A percentile compares a stretch with the other conserved stretches of the same genome.
These are phyloP conservation scores for Alopecurus myosuroides DNA, from an alignment of 176 grass and related monocot genomes.

Conservation along the genomic window DNA sequence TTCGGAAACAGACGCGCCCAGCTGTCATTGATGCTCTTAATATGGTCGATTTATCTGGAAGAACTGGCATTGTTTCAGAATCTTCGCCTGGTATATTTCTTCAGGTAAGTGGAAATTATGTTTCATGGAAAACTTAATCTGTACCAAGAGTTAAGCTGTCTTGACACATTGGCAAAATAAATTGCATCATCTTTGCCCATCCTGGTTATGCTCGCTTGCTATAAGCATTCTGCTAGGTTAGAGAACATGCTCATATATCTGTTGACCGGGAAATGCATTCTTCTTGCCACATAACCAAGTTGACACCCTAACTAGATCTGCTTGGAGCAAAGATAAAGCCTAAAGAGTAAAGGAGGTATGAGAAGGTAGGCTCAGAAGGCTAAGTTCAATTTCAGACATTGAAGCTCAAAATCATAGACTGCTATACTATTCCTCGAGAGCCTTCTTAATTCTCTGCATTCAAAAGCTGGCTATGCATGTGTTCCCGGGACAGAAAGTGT, in stretches of 20 bases:
- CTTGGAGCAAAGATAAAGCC: background rate
- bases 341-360: background rate
- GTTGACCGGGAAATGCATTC: constrained; percentile 4
- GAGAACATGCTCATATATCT: background rate
- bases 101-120: constrained; percentile 58
- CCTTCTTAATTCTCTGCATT: background rate
- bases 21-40: constrained; percentile 73
- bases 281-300: background rate
- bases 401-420: background rate
- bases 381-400: background rate
- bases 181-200: constrained; percentile 8
- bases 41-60: constrained; percentile 76
- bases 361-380: background rate
- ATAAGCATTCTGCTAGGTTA: background rate
- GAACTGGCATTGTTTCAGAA: constrained; percentile 77
- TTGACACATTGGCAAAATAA: background rate
- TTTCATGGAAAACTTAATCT: background rate
- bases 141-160: background rate
- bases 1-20: constrained; percentile 57
- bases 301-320: background rate
- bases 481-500: background rate
- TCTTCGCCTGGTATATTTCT: constrained; percentile 85
- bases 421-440: background rate
- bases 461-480: constrained; percentile 1
- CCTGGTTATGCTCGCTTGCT: background rate